Percentiles rank a stretch among this genome's conserved stretches.
These are phyloP conservation scores for Gonium pectorale DNA, from an alignment of 139 green algal genomes.

Conservation along the genomic window DNA sequence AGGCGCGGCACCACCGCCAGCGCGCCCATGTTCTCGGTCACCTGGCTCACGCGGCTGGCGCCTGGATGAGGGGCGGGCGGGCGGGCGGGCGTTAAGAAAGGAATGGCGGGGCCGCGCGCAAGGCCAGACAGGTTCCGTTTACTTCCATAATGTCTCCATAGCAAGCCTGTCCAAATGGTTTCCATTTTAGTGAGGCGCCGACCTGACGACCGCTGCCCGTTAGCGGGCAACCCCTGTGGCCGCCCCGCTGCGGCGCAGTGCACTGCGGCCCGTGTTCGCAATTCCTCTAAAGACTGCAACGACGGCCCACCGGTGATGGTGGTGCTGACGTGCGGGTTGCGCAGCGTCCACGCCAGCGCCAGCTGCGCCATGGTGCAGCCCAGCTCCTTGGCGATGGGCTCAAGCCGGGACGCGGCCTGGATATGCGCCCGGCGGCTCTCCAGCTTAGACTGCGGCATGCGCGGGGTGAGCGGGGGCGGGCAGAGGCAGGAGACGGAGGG, in stretches of 20 bases:
- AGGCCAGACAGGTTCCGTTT: conserved; percentile 60
- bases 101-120: too few relatives aligned
- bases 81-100: background rate
- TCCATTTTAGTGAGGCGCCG: too few relatives aligned
- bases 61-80: background rate
- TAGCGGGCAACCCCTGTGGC: too few relatives aligned
- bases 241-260: too few relatives aligned
- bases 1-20: conserved; percentile 79
- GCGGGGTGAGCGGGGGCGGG: background rate
- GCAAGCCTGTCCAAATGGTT: too few relatives aligned
- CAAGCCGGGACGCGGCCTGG: conserved; percentile 55
- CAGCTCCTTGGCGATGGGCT: conserved; percentile 81
- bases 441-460: conserved; percentile 12
- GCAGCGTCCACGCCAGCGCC: conserved; percentile 82
- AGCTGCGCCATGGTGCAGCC: conserved; percentile 80
- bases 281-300: too few relatives aligned
- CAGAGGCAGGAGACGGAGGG: background rate
- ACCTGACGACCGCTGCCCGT: too few relatives aligned
- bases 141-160: too few relatives aligned
- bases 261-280: too few relatives aligned
- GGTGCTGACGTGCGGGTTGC: conserved; percentile 80
- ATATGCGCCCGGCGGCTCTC: background rate
- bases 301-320: conserved; percentile 80
- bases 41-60: conserved; percentile 53
- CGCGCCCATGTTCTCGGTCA: conserved; percentile 83